phyloP scores from a whole-genome alignment of 106 monocot species.

The Allium fistulosum region DNA sequence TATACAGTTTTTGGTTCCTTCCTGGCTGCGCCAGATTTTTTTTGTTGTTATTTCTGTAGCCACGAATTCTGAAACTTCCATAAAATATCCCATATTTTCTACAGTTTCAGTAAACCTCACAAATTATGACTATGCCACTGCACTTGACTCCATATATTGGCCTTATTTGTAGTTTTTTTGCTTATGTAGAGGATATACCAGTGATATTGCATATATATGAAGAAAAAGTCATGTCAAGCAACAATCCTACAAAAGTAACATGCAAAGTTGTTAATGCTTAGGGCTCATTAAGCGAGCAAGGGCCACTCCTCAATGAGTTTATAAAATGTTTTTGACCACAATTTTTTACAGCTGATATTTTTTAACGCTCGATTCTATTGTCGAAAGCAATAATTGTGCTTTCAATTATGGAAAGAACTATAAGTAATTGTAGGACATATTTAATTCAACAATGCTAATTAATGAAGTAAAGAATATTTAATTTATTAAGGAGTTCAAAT shows the following conservation, averaged over 20 bases:
- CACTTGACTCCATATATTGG: neutral
- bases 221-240: too few relatives aligned
- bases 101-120: neutral
- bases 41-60: too few relatives aligned
- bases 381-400: neutral
- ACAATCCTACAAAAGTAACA: slow-evolving; percentile 73
- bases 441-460: neutral
- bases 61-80: neutral
- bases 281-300: slow-evolving; percentile 73
- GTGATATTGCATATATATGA: too few relatives aligned
- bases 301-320: slow-evolving; percentile 76
- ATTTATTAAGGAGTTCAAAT: too few relatives aligned
- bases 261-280: slow-evolving; percentile 89
- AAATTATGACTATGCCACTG: neutral
- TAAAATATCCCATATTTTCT: slow-evolving; percentile 3
- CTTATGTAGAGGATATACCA: too few relatives aligned
- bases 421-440: neutral
- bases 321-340: too few relatives aligned
- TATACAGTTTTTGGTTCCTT: too few relatives aligned
- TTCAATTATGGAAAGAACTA: too few relatives aligned
- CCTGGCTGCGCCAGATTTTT: too few relatives aligned
- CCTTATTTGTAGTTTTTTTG: too few relatives aligned
- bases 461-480: neutral
- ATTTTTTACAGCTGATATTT: neutral
- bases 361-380: neutral